These are phyloP conservation scores for Pichia kluyveri DNA, from an alignment of 805 yeast genomes.

Conservation along the genomic window DNA sequence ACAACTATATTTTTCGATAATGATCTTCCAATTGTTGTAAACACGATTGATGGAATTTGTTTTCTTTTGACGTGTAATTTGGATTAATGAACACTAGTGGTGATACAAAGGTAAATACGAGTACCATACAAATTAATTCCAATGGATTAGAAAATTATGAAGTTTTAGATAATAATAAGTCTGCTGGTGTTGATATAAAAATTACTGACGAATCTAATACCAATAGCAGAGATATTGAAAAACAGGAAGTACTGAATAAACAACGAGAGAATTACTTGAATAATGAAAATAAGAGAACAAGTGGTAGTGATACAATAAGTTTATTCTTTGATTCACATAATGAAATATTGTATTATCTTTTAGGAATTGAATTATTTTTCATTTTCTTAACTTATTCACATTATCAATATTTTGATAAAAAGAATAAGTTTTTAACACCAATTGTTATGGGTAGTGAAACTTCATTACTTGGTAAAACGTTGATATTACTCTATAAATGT, in stretches of 20 bases:
- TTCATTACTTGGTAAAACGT: slow-evolving; percentile 9
- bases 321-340: neutral
- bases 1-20: too few relatives aligned
- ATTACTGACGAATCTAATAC: neutral
- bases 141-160: neutral
- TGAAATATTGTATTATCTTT: slow-evolving; percentile 8
- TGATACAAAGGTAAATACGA: too few relatives aligned
- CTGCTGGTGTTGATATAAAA: neutral
- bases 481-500: slow-evolving; percentile 6
- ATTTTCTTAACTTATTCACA: slow-evolving; percentile 10
- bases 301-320: too few relatives aligned
- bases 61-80: too few relatives aligned
- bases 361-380: slow-evolving; percentile 8
- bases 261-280: slow-evolving; percentile 4
- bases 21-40: too few relatives aligned
- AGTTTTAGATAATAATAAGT: neutral
- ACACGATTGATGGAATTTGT: too few relatives aligned
- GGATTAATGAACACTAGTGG: too few relatives aligned
- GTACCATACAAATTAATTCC: too few relatives aligned
- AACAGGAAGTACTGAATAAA: slow-evolving; percentile 1
- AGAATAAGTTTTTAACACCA: slow-evolving; percentile 10
- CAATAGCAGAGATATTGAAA: slow-evolving; percentile 1
- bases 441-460: slow-evolving; percentile 11
- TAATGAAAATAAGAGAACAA: neutral
- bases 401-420: slow-evolving; percentile 8